Evolutionary conservation across 1,284 basidiomycete species (phyloP), one percentile per base, ranked within the genome.

Genomic region (Papiliotrema terrestris): DNA sequence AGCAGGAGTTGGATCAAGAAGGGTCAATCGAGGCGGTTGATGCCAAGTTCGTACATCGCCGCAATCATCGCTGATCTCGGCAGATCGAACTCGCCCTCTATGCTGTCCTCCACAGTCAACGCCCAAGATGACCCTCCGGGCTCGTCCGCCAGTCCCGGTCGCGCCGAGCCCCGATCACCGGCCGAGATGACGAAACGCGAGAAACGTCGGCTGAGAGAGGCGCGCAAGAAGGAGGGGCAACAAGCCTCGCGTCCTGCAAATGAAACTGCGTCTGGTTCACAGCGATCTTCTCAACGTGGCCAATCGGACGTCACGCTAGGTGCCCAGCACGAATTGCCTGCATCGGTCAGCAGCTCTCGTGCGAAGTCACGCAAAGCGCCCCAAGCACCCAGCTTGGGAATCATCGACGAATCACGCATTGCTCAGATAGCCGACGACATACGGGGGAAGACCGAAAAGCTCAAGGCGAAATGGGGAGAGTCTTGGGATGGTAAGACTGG

Each of bases 171-270:
- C 29, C 29, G 11, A 32, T 32, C 29, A 32, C 5, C 29, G 11
- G 29, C 11, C 29, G 29, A 32, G 29, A 3, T 46, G 6, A 26
- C 38, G 9, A 96, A 95, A 75, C 83, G 83, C 51, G 91, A 94
- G 32, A 91, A 87, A 72, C 79, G 92, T 45, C 82, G 86, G 52
- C 84, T 52, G 17, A 70, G 69, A 45, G 70, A 67, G 49, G 59
- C 62, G 14, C 57, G 60, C 20, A 71, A 67, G 52, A 58, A 59
- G 11, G 62, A 61, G 3, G 67, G 65, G 43, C 42, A 48, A 23
- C 26, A 15, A 43, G 42, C 46, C 22, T 47, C 55, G 45, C 44
- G 45, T 22, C 43, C 36, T 22, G 11, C 38, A 25, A 59, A 57
- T 42, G 54, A 51, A 29, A 54, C 52, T 32, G 29, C 29, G 5